Evolutionary conservation across 2,329 filamentous ascomycete species (phyloP), one percentile per base, ranked within the genome.

Genomic region (Penicillium verrucosum): DNA sequence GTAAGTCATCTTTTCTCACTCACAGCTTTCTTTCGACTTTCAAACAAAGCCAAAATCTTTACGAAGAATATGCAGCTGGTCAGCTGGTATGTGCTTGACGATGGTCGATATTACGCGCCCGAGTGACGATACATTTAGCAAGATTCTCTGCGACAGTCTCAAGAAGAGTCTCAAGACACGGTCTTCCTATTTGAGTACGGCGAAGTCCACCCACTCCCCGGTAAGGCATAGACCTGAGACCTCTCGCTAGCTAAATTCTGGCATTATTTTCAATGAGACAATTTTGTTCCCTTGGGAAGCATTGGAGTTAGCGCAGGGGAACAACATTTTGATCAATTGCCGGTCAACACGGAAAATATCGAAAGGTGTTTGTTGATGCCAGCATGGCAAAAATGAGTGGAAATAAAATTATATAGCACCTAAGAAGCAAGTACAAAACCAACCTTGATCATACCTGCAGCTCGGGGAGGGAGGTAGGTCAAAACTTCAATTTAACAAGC

Each of bases 201-300:
- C 16, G 1, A 36, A 32, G 34, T 4, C 8, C 30, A 32, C 30
- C 5, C 11, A 30, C 29, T 30, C 9, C 10, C 10, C 29, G 5
- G 32, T 2, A 34, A 34, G 53, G 47, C 5, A 61, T 64, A 40
- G 46, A 62, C 27, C 41, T 66, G 10, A 53, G 53, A 40, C 12
- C 32, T 41, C 57, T 67, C 27, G 37, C 65, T n/a, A 42, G 36
- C 5, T 50, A 59, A 29, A 59, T 56, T 2, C 36, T 3, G 36
- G 32, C 14, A 34, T 16, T 34, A 8, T 16, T 16, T 34, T 7
- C 32, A 5, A 16, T 8, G 6, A 8, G 32, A 16, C n/a, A 1
- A 49, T 53, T 14, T 59, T 52, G 14, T 66, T 65, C 23, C 51
- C 41, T 18, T 66, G 62, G 9, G 59, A 65, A 8, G 14, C 14